Evolutionary conservation across 306 rosid genomes (phyloP), one percentile per base, ranked within the genome.

Genomic region (Casuarina equisetifolia): DNA sequence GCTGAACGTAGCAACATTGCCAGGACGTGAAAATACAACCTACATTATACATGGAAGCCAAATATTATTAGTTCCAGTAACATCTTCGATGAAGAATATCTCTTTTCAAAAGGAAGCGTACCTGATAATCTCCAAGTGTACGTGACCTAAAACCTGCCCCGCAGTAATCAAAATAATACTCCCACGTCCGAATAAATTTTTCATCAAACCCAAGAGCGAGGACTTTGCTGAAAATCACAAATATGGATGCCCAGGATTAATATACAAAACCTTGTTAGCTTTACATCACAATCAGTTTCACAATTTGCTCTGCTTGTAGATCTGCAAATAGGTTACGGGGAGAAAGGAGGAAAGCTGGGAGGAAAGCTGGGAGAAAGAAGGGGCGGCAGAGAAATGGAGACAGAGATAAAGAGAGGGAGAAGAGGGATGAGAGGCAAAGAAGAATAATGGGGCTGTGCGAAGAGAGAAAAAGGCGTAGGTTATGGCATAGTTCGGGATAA

Each of bases 11-110:
- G 89, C 66, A 61, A 73, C 80, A 55, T 95, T 95, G 55, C 92
- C 97, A 3, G 98, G 98, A 5, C 97, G 91, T 36, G 98, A 91
- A 85, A 90, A 88, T 53, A 95, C 97, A 62, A 95, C 81, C 97
- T 95, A 64, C 87, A 88, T 66, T 16, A 17, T 63, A 70, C 77
- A 76, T 16, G 36, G 36, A 67, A 57, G 36, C 40, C 69, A 45
- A 44, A 57, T 52, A 45, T 45, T 39, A 9, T 54, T 16, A 46
- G 50, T 59, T 67, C 55, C 9, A 45, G 50, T 25, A 25, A 25
- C 32, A 25, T 25, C 32, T 25, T 25, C 32, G 32, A 25, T 25
- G 32, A 25, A 25, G 1, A 25, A 25, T 25, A 25, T 44, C 8
- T 45, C 11, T 19, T 55, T 55, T 13, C 25, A 13, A 1, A 36